phyloP scores from a whole-genome alignment of 306 rosid genomes.

The Pterocarpus macrocarpus region DNA sequence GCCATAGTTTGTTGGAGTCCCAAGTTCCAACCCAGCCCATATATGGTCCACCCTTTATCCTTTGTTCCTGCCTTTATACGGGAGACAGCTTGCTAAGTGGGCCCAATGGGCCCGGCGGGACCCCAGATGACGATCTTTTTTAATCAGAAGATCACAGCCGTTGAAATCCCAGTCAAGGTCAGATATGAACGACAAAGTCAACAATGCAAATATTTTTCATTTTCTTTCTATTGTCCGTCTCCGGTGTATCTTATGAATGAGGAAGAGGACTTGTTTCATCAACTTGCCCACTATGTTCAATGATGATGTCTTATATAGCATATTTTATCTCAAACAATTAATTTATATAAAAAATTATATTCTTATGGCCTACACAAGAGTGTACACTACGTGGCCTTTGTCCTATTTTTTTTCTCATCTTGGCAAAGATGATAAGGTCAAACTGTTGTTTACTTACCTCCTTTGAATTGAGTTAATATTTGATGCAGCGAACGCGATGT shows the following conservation, averaged over 20 bases:
- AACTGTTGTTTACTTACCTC: neutral
- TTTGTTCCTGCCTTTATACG: slow-evolving; percentile 24
- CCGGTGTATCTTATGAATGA: neutral
- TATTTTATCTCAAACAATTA: neutral
- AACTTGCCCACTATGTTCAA: slow-evolving; percentile 37
- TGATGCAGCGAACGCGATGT: neutral
- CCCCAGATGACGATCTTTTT: neutral
- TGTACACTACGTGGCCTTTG: slow-evolving; percentile 15
- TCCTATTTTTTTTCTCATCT: neutral
- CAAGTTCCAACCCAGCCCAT: slow-evolving; percentile 39
- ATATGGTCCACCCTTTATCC: slow-evolving; percentile 22
- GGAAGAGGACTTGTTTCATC: slow-evolving; percentile 17
- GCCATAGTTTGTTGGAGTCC: neutral
- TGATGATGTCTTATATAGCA: neutral
- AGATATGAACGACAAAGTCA: slow-evolving; percentile 3
- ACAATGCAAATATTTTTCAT: neutral
- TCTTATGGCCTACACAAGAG: neutral
- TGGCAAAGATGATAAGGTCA: slow-evolving; percentile 14
- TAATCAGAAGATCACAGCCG: slow-evolving; percentile 16
- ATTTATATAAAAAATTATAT: neutral
- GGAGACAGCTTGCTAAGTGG: slow-evolving; percentile 43
- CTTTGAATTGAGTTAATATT: neutral
- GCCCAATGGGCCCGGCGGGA: slow-evolving; percentile 12
- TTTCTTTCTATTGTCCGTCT: neutral
- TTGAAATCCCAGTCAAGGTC: slow-evolving; percentile 16